Evolutionary conservation across 2,329 filamentous ascomycete genomes (phyloP).

Genomic region (Ophiostoma angusticollis): DNA sequence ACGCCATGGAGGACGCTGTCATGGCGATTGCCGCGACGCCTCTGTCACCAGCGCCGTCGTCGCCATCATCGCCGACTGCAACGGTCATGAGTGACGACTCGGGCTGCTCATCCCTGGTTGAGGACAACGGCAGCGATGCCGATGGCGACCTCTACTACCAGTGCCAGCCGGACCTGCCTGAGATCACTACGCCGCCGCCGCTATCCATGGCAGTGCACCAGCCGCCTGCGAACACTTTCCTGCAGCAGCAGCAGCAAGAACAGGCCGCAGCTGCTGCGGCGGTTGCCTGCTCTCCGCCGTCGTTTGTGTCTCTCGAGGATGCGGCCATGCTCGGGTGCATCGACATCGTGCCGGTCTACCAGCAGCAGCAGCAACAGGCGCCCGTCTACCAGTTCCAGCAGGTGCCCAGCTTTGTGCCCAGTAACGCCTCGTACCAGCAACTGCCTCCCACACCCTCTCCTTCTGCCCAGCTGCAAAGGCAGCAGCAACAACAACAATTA

Average conservation of each 20-base stretch:
- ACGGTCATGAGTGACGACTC: constrained; percentile 5
- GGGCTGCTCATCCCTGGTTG: constrained; percentile 13
- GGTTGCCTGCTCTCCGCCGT: constrained; percentile 16
- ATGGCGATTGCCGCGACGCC: constrained; percentile 24
- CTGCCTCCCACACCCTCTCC: constrained; percentile 16
- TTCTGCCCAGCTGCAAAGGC: constrained; percentile 11
- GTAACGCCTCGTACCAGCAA: constrained; percentile 1
- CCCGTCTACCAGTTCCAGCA: constrained; percentile 7
- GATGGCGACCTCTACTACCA: constrained; percentile 34
- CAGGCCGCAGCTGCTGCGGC: neutral
- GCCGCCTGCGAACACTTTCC: constrained; percentile 1
- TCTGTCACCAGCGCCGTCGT: constrained; percentile 33
- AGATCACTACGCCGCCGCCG: constrained; percentile 26
- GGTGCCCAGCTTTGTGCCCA: too few species aligned
- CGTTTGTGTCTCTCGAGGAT: constrained; percentile 35
- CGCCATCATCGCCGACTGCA: constrained; percentile 22
- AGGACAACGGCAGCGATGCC: constrained; percentile 21
- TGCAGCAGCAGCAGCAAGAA: neutral
- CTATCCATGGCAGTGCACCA: constrained; percentile 13
- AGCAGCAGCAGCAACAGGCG: constrained; percentile 4
- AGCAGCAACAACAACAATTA: neutral
- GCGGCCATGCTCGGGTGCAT: constrained; percentile 22
- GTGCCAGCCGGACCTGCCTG: constrained; percentile 28
- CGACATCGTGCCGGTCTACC: neutral
- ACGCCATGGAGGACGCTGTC: constrained; percentile 29